Evolutionary conservation across 2,329 filamentous ascomycete genomes (phyloP), one percentile per base, ranked within the genome.

Genomic region (Diaporthe batatas): DNA sequence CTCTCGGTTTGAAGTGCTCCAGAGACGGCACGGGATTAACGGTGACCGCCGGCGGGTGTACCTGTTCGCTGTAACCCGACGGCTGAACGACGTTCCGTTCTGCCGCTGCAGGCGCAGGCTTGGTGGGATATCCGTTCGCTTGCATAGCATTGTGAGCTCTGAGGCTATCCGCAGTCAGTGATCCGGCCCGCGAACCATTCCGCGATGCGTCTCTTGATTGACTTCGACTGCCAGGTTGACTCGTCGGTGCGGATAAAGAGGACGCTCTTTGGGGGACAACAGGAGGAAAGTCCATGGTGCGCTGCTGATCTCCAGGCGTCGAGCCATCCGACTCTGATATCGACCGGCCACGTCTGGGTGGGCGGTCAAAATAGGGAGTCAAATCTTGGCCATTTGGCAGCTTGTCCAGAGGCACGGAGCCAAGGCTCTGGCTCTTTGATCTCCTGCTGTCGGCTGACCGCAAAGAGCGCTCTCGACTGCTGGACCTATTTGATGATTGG

Each of bases 161-260:
- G 47, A 91, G 79, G 75, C 89, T 91, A 71, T 90, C 89, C 0
- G 87, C 82, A 6, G 89, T 91, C 72, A 91, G 78, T 0, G 90
- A 91, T 4, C 84, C 86, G 12, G 86, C 83, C 39, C 88, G 82
- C 14, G 88, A 90, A 7, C 79, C 83, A 76, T 90, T 90, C 16
- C 49, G 55, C 10, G 71, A 73, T 32, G 29, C n/a, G 23, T 55
- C 29, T 47, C 59, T 68, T 14, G 73, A 73, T 32, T 70, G 68
- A 44, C n/a, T 29, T 21, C 42, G 68, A 11, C 68, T 70, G 8
- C 47, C 73, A 55, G 57, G 58, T 53, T 88, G 85, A 77, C 89
- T 92, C 1, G 89, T 91, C 2, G 89, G 88, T 1, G 90, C 90
- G 4, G 90, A 92, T 10, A 91, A 82, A 18, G 90, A 92, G 1